Conservation (phyloP, 352 stramenopile species). For the Stephanocyclus meneghinianus region DNA sequence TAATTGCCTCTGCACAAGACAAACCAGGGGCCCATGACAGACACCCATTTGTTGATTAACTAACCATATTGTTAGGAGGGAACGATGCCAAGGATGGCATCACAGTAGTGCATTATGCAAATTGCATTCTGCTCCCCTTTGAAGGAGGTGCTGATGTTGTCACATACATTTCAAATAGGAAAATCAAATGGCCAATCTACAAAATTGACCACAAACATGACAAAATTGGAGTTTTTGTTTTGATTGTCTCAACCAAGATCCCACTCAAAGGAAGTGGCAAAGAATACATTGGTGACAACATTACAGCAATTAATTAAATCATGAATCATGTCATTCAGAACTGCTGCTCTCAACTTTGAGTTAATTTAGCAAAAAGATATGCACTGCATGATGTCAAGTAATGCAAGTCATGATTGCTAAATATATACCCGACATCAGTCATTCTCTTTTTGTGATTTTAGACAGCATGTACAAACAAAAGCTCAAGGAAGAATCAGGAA, state of each 20-base stretch:
- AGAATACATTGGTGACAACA: conserved; percentile 89
- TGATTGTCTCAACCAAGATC: conserved; percentile 88
- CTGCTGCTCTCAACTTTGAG: conserved; percentile 81
- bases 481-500: conserved; percentile 44
- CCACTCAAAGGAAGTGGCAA: conserved; percentile 90
- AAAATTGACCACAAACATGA: conserved; percentile 87
- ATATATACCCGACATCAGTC: conserved; percentile 80
- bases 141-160: conserved; percentile 85
- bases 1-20: conserved; percentile 80
- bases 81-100: conserved; percentile 85
- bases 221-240: conserved; percentile 87
- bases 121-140: conserved; percentile 88
- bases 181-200: conserved; percentile 86
- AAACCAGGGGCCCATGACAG: conserved; percentile 84
- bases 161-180: conserved; percentile 79
- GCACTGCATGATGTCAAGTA: conserved; percentile 77
- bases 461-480: conserved; percentile 71
- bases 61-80: conserved; percentile 84
- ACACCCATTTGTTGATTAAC: conserved; percentile 89
- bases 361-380: conserved; percentile 72
- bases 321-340: conserved; percentile 84
- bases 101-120: conserved; percentile 87
- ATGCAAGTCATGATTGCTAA: conserved; percentile 73
- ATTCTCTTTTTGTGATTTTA: conserved; percentile 75
- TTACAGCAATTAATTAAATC: conserved; percentile 84